Conservation (phyloP, 2,329 filamentous ascomycete genomes). For the Penicillium sp. region DNA sequence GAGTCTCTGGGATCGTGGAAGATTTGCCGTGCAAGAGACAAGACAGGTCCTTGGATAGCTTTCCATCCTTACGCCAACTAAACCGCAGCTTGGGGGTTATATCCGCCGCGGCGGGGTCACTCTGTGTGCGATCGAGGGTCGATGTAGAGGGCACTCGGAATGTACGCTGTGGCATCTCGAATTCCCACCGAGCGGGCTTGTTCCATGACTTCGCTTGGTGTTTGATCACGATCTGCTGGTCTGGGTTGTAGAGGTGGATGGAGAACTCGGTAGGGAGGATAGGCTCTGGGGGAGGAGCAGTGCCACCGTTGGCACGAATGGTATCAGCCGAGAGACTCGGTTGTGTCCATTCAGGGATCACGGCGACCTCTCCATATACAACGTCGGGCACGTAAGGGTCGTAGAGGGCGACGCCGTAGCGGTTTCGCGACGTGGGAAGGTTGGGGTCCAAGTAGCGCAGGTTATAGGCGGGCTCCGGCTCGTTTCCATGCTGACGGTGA, state of each 20-base stretch:
- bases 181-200: conserved; percentile 82
- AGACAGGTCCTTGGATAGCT: conserved; percentile 83
- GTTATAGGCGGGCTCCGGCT: conserved; percentile 80
- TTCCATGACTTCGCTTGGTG: conserved; percentile 77
- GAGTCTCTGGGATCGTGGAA: conserved; percentile 65
- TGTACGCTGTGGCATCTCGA: conserved; percentile 84
- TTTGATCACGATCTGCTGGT: conserved; percentile 76
- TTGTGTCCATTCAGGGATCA: conserved; percentile 84
- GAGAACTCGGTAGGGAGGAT: conserved; percentile 77
- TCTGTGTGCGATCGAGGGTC: conserved; percentile 74
- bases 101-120: conserved; percentile 62
- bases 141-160: conserved; percentile 83
- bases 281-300: conserved; percentile 70
- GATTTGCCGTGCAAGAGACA: conserved; percentile 85
- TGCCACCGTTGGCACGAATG: conserved; percentile 71
- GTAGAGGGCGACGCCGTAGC: conserved; percentile 84
- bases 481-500: conserved; percentile 74
- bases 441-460: conserved; percentile 76
- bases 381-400: conserved; percentile 82
- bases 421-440: conserved; percentile 73
- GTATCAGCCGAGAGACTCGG: conserved; percentile 82
- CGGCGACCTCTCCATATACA: conserved; percentile 83
- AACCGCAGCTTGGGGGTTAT: conserved; percentile 78
- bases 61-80: conserved; percentile 86
- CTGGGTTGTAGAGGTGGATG: conserved; percentile 93